phyloP scores from a whole-genome alignment of 345 rosid genomes.

The Arabis hirsuta region DNA sequence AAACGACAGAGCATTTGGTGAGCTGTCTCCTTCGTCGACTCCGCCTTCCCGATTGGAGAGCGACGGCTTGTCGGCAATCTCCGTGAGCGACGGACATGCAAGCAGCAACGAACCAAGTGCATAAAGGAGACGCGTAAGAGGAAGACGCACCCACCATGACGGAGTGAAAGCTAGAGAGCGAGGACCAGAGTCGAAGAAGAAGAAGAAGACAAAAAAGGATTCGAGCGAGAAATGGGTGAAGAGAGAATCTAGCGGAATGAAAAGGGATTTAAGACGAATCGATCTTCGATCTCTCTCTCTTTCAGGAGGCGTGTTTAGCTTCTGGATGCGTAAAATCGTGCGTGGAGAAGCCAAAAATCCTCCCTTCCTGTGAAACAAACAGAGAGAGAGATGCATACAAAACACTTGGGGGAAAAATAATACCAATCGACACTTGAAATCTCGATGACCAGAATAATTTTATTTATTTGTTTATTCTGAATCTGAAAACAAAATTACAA shows the following conservation, averaged over 20 bases:
- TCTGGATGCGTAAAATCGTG: conserved; percentile 44
- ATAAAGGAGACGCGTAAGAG: conserved; percentile 65
- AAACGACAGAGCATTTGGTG: conserved; percentile 39
- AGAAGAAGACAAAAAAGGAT: not conserved
- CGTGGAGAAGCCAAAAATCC: conserved; percentile 40
- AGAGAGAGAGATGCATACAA: not conserved
- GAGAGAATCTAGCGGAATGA: conserved; percentile 44
- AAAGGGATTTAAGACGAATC: conserved; percentile 39
- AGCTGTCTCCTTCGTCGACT: conserved; percentile 54
- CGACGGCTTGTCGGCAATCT: conserved; percentile 31
- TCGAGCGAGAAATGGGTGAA: conserved; percentile 37
- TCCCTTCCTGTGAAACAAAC: conserved; percentile 13
- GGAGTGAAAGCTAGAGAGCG: not conserved
- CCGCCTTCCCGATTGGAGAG: conserved; percentile 46
- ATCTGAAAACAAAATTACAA: not conserved
- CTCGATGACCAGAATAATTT: conserved; percentile 35
- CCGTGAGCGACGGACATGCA: conserved; percentile 75
- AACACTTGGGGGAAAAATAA: not conserved
- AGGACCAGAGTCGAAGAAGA: not conserved
- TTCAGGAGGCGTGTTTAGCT: conserved; percentile 34
- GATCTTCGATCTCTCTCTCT: conserved; percentile 36
- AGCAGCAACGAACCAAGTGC: conserved; percentile 89
- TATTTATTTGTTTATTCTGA: not conserved
- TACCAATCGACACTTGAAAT: conserved; percentile 37
- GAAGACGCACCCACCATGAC: conserved; percentile 53